Conservation (phyloP, 768 basidiomycete species). For the Macrolepiota albuminosa region DNA sequence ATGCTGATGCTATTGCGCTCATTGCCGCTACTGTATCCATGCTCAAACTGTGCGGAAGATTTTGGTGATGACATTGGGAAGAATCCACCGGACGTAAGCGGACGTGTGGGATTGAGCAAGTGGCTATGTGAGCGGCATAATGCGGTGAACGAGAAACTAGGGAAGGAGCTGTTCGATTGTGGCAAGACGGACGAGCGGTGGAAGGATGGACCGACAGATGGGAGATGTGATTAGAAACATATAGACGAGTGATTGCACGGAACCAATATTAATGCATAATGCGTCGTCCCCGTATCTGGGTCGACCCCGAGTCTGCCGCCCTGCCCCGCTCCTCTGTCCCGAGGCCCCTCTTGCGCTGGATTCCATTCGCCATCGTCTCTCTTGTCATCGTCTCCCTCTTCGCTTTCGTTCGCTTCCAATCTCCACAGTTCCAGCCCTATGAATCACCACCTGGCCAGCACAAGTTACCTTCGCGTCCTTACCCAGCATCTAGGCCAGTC, state of each 20-base stretch:
- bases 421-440: not conserved
- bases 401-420: constrained; percentile 1
- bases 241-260: not conserved
- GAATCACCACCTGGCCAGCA: constrained; percentile 2
- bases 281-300: constrained; percentile 14
- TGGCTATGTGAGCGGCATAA: constrained; percentile 96
- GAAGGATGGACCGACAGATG: constrained; percentile 87
- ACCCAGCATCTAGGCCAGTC: not conserved
- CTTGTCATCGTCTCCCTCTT: constrained; percentile 17
- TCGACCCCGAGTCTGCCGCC: constrained; percentile 12
- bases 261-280: not conserved
- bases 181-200: constrained; percentile 80
- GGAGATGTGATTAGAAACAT: constrained; percentile 71
- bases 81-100: constrained; percentile 76
- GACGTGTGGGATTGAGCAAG: constrained; percentile 58
- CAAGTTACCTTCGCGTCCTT: not conserved
- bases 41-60: constrained; percentile 79
- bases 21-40: constrained; percentile 84
- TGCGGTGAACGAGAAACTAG: constrained; percentile 82
- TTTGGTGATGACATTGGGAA: constrained; percentile 64
- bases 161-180: constrained; percentile 84
- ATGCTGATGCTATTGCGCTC: constrained; percentile 81
- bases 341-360: constrained; percentile 19
- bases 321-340: constrained; percentile 1
- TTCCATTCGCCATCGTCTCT: constrained; percentile 18